These are phyloP conservation scores for Alternaria atra DNA, from an alignment of 2,329 filamentous ascomycete species.

Conservation along the genomic window DNA sequence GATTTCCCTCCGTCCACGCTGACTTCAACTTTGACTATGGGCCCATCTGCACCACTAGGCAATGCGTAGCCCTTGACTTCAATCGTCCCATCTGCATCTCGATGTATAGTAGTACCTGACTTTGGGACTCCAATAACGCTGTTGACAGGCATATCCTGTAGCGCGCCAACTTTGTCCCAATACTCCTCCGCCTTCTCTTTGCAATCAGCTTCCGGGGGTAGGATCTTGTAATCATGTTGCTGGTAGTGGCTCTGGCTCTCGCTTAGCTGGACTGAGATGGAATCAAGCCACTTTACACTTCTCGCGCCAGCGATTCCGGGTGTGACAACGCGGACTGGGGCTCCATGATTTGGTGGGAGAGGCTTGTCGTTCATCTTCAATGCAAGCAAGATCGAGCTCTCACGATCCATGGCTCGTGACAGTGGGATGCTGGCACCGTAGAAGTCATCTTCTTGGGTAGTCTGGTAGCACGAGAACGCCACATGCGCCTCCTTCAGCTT, in stretches of 20 bases:
- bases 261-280: slow-evolving; percentile 59
- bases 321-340: slow-evolving; percentile 61
- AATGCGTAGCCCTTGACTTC: slow-evolving; percentile 65
- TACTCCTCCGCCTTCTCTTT: slow-evolving; percentile 61
- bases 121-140: slow-evolving; percentile 62
- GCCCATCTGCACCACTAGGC: slow-evolving; percentile 62
- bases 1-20: slow-evolving; percentile 59
- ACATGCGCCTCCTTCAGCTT: slow-evolving; percentile 57
- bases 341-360: slow-evolving; percentile 61
- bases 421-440: slow-evolving; percentile 66
- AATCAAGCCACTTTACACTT: slow-evolving; percentile 66
- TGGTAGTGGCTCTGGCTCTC: slow-evolving; percentile 67
- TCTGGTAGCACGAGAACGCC: slow-evolving; percentile 64
- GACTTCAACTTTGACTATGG: slow-evolving; percentile 63
- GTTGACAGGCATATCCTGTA: slow-evolving; percentile 67
- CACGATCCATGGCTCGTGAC: slow-evolving; percentile 31
- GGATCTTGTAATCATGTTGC: slow-evolving; percentile 67
- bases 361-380: slow-evolving; percentile 60
- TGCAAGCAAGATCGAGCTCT: slow-evolving; percentile 33
- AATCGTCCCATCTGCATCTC: slow-evolving; percentile 54
- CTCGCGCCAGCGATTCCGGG: slow-evolving; percentile 64
- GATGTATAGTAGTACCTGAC: slow-evolving; percentile 54
- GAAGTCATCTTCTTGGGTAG: slow-evolving; percentile 66
- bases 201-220: slow-evolving; percentile 62
- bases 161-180: slow-evolving; percentile 61